Percentiles rank a stretch among this genome's conserved stretches.
These are phyloP conservation scores for Fusarium multiceps DNA, from an alignment of 2,329 filamentous ascomycete genomes.

Conservation along the genomic window DNA sequence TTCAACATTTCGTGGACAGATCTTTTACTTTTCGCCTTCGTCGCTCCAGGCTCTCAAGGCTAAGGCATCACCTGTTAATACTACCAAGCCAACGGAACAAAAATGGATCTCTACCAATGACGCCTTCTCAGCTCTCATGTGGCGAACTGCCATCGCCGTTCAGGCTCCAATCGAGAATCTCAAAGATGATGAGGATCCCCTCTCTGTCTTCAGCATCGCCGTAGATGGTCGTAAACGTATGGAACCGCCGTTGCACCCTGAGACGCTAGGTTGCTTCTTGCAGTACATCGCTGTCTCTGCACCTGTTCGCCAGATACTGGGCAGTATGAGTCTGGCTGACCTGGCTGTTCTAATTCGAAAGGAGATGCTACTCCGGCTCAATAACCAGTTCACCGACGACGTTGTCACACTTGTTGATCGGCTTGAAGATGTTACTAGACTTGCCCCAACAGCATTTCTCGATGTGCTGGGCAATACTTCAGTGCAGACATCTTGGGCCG, in stretches of 20 bases:
- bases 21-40: slow-evolving; percentile 30
- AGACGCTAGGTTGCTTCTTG: slow-evolving; percentile 24
- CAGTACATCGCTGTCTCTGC: slow-evolving; percentile 23
- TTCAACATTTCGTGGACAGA: slow-evolving; percentile 7
- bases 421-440: slow-evolving; percentile 13
- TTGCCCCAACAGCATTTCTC: slow-evolving; percentile 24
- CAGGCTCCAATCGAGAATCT: slow-evolving; percentile 17
- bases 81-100: slow-evolving; percentile 3
- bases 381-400: slow-evolving; percentile 23
- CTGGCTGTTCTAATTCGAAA: slow-evolving; percentile 25
- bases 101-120: slow-evolving; percentile 32
- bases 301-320: slow-evolving; percentile 16
- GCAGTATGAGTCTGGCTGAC: slow-evolving; percentile 7
- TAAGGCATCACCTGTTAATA: neutral
- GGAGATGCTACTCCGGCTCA: slow-evolving; percentile 1
- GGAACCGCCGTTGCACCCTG: slow-evolving; percentile 10
- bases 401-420: slow-evolving; percentile 12
- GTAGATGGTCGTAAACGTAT: slow-evolving; percentile 24
- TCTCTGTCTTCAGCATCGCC: slow-evolving; percentile 20
- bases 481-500: slow-evolving; percentile 25
- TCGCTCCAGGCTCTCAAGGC: slow-evolving; percentile 18
- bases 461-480: slow-evolving; percentile 15
- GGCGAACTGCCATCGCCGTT: slow-evolving; percentile 18
- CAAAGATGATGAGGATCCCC: neutral
- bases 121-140: slow-evolving; percentile 28